Evolutionary conservation across 2,329 filamentous ascomycete species (phyloP).

Genomic region (Colletotrichum tanaceti): DNA sequence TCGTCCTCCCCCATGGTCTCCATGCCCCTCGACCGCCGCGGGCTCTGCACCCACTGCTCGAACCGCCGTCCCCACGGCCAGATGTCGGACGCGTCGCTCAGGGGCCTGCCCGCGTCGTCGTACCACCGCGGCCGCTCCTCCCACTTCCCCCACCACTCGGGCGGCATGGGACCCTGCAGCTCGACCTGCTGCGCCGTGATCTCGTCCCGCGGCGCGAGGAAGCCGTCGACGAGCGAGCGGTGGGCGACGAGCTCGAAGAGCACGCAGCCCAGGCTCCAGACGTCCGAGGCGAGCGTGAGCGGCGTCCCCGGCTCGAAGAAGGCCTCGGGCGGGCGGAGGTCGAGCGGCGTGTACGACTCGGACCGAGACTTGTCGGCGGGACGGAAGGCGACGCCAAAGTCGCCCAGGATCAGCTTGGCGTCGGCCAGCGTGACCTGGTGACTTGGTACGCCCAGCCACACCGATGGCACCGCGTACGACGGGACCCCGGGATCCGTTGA

Average conservation of each 20-base stretch:
- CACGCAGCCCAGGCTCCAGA: constrained; percentile 48
- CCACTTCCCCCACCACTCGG: constrained; percentile 48
- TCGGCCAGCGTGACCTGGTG: constrained; percentile 46
- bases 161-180: constrained; percentile 46
- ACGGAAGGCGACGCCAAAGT: constrained; percentile 53
- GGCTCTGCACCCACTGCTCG: constrained; percentile 41
- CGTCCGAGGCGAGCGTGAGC: constrained; percentile 47
- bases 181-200: constrained; percentile 48
- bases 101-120: constrained; percentile 30
- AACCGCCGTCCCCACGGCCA: constrained; percentile 41
- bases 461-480: constrained; percentile 45
- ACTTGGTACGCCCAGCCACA: constrained; percentile 51
- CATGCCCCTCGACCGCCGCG: constrained; percentile 33
- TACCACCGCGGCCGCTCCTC: constrained; percentile 39
- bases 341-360: constrained; percentile 48
- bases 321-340: constrained; percentile 50
- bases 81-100: constrained; percentile 36
- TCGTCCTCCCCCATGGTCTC: constrained; percentile 35
- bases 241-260: constrained; percentile 48
- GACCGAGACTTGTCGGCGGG: constrained; percentile 41
- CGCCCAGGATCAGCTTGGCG: constrained; percentile 44
- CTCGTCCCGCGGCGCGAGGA: constrained; percentile 45
- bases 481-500: constrained; percentile 45
- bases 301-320: constrained; percentile 50
- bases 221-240: constrained; percentile 46